Conservation (phyloP, 495 filamentous ascomycete genomes). For the Tuber indicum region DNA sequence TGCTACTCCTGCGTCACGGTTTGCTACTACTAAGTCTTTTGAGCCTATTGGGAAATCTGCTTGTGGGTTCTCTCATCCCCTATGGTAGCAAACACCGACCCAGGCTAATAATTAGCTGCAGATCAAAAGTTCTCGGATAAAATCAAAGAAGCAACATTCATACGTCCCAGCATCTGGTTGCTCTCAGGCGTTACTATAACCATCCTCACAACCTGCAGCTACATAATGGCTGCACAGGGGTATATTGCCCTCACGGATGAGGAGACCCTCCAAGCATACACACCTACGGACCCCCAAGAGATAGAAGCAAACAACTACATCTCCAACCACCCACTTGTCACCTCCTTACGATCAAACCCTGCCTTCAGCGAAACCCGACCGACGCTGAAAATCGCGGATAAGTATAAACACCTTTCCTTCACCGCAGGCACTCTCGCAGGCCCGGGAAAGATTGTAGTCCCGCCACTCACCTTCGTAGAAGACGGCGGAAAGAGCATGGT, state of each 20-base stretch:
- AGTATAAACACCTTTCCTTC: conserved; percentile 62
- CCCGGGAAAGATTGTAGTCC: conserved; percentile 68
- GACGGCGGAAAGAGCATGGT: conserved; percentile 64
- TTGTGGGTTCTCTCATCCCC: background rate
- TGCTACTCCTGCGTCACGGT: background rate
- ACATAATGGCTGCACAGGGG: conserved; percentile 36
- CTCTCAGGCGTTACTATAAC: conserved; percentile 30
- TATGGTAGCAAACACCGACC: background rate
- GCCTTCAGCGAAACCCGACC: conserved; percentile 72
- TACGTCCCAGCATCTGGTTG: conserved; percentile 33
- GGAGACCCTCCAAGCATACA: conserved; percentile 64
- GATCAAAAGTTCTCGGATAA: conserved; percentile 26
- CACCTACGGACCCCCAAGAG: conserved; percentile 55
- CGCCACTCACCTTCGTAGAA: conserved; percentile 70
- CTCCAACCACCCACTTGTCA: conserved; percentile 63
- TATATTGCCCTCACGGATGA: conserved; percentile 52
- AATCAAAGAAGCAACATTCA: conserved; percentile 28
- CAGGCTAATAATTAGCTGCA: background rate
- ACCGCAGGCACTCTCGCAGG: conserved; percentile 76
- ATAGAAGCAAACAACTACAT: conserved; percentile 65
- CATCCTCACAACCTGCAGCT: conserved; percentile 20
- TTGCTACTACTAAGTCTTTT: background rate
- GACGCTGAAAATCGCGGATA: conserved; percentile 71
- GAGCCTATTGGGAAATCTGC: background rate
- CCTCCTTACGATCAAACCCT: conserved; percentile 58